Evolutionary conservation across 2,329 filamentous ascomycete genomes (phyloP).

Genomic region (Pseudogymnoascus sp.): DNA sequence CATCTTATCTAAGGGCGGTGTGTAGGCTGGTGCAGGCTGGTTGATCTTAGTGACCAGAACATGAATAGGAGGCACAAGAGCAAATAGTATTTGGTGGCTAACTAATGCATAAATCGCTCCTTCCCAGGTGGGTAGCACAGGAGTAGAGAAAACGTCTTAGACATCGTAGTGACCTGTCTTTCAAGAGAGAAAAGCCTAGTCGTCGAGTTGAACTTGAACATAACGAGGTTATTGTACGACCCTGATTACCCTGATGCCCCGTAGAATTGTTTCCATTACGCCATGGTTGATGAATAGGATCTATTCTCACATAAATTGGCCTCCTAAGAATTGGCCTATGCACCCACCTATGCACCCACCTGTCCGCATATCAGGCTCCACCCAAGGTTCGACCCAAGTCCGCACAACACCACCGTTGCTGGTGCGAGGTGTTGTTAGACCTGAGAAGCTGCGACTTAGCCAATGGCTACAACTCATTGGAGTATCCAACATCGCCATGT

Average conservation of each 20-base stretch:
- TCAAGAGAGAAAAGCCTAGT: neutral
- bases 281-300: neutral
- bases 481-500: neutral
- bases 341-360: neutral
- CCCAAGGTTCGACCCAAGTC: neutral
- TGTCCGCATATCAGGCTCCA: neutral
- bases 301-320: neutral
- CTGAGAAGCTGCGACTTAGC: neutral
- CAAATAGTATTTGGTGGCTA: neutral
- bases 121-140: neutral
- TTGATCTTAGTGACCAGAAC: neutral
- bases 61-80: neutral
- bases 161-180: neutral
- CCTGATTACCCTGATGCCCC: neutral
- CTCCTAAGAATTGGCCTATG: neutral
- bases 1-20: neutral
- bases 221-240: neutral
- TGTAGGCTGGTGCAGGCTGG: neutral
- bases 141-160: neutral
- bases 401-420: neutral
- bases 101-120: slow-evolving; percentile 4
- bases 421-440: neutral
- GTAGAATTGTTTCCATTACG: neutral
- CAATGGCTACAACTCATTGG: neutral
- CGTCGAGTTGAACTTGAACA: neutral